Base-by-base conservation (phyloP, 192 early-diverging fungal species). In the Dissophora globulifera region DNA sequence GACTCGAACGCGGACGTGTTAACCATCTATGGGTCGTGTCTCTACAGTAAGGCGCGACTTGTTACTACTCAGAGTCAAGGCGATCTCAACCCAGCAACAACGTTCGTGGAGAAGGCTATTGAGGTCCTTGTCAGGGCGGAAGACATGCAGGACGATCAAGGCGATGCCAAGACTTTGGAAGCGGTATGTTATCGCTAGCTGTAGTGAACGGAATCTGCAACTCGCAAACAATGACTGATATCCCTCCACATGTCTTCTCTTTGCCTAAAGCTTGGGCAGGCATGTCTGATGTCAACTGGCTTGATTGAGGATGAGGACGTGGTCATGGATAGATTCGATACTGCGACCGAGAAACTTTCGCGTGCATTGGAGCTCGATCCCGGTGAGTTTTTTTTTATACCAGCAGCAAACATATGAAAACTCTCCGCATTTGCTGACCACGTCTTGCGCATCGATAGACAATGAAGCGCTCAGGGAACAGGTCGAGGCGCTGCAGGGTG, bases 251-350 rank as follows among this genome's bases (percentile, higher is more conserved):
- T n/a, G n/a, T 67, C 67, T 57, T 82, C 62, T 67, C 70, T 67
- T 16, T 31, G 50, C 68, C n/a, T 30, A 9, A 38, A 82, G 80
- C 58, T 82, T 50, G 80, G 80, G 15, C 78, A 82, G 60, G 75
- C 69, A 20, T 82, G 69, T 56, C 53, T 82, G 29, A 72, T 82
- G 69, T 65, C 70, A 52, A 56, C 69, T 26, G 66, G 50, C 32
- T 40, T 83, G 31, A 67, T 78, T 30, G 72, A 62, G 13, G 86
- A 89, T 33, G 87, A 89, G 19, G 86, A 89, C 17, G 38, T 62
- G 41, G 80, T 79, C 10, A 78, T 89, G 30, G 63, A 68, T n/a
- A 79, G 83, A 3, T 85, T 79, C 57, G 86, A 87, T 31, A 40
- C 62, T 12, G 87, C 84, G 6, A 74, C 71, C 8, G 78, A 81